Base-by-base conservation (phyloP, 257 asterid species). In the Leonotis leonurus region DNA sequence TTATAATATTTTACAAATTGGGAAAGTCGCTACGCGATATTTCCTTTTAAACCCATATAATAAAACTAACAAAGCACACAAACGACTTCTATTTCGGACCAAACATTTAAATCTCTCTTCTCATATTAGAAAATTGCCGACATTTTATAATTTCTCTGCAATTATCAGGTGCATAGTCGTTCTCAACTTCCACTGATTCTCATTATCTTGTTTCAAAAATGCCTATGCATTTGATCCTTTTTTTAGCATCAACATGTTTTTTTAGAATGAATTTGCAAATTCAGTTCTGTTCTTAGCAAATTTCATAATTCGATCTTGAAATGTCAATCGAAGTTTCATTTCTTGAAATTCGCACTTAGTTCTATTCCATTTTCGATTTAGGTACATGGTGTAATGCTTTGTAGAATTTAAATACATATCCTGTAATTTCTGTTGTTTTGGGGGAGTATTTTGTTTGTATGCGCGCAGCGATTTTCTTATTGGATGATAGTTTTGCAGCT, bases 131-230 rank as follows among this genome's bases (percentile, higher is more conserved):
- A 61, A 53, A 44, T 48, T 64, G 26, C 27, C 26, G 46, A 50
- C 72, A 24, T 27, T 53, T 26, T 25, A 20, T 26, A 39, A 29
- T 67, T 53, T 45, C 40, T 26, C 73, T 48, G 54, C 53, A 48
- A 56, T 55, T 64, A 43, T 12, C 62, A 60, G 73, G 73, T 69
- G n/a, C 46, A 72, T 62, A 11, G 49, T n/a, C n/a, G n/a, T n/a
- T n/a, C n/a, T 58, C 66, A 54, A 36, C 25, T 13, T 57, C 27
- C 50, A 45, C 14, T 54, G 20, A 27, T 18, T 48, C 41, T 18
- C 22, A n/a, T 11, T 2, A 22, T 45, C 60, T n/a, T 33, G 54
- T 25, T 65, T 46, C 60, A 25, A 60, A 3, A 41, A 60, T 60
- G n/a, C n/a, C 3, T 29, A 33, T 37, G 29, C 30, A 49, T 45